Percentiles rank a stretch among this genome's conserved stretches.
phyloP scores from a whole-genome alignment of 441 rosid genomes.

The Mallotus repandus region DNA sequence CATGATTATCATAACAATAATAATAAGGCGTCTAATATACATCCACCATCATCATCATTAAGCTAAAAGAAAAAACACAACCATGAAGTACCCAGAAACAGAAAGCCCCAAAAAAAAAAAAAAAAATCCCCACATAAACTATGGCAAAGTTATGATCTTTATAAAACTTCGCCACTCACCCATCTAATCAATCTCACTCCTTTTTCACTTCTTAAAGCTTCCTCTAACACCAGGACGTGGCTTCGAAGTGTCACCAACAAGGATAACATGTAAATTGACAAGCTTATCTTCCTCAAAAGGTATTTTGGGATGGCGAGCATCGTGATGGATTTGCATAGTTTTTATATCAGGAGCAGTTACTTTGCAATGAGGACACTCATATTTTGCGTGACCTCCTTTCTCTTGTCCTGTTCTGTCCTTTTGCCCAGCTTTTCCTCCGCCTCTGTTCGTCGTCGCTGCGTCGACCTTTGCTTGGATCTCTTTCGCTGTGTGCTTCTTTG shows the following conservation, averaged over 20 bases:
- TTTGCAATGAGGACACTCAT: conserved; percentile 94
- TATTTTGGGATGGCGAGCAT: conserved; percentile 83
- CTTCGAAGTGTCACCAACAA: conserved; percentile 28
- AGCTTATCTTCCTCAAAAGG: conserved; percentile 68
- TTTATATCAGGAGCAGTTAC: conserved; percentile 73
- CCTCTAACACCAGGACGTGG: conserved; percentile 65
- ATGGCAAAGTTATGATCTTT: neutral
- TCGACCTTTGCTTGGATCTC: conserved; percentile 77
- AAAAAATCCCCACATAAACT: neutral
- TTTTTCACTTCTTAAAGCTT: conserved; percentile 59
- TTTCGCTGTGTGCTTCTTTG: conserved; percentile 99
- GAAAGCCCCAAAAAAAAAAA: neutral
- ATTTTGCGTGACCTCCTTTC: conserved; percentile 97
- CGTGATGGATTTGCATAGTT: conserved; percentile 97
- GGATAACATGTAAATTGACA: conserved; percentile 52
- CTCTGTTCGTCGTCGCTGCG: conserved; percentile 83
- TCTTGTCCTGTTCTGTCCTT: conserved; percentile 72
- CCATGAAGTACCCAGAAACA: neutral
- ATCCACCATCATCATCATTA: neutral
- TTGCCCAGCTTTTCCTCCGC: conserved; percentile 88
- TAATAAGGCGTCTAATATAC: neutral
- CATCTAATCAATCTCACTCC: too few relatives aligned
- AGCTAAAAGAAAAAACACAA: neutral
- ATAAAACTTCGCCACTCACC: neutral
- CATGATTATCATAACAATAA: conserved; percentile 4